Evolutionary conservation across 352 stramenopile species (phyloP), one percentile per base, ranked within the genome.

Genomic region (Plasmopara viticola): DNA sequence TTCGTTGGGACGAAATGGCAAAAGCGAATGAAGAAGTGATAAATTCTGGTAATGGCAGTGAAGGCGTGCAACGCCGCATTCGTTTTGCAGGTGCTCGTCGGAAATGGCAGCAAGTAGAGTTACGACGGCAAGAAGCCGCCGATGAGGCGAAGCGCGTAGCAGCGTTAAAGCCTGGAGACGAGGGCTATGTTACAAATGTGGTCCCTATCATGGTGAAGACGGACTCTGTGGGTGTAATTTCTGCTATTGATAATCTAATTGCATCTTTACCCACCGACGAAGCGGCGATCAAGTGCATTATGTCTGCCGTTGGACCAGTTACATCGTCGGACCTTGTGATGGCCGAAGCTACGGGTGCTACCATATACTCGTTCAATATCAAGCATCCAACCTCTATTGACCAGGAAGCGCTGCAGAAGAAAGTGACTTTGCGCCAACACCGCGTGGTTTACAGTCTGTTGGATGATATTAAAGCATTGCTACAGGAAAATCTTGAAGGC

Each of bases 151-250:
- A 85, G 58, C 80, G 80, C 15, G 49, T 91, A 6, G 83, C 82
- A 30, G 51, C 65, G 33, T 59, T 90, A n/a, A 85, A 80, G 54
- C 70, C 74, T 7, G 78, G 78, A 46, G 79, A 90, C 44, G 72
- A 86, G 14, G 74, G 66, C 0, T 97, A 98, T 60, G 79, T 98
- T 53, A 67, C 82, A 13, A 95, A 95, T 53, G 79, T 97, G 58
- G 90, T 99, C 55, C 96, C 92, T 29, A 95, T 99, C 43, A 85
- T 99, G 29, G 77, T 99, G 28, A 99, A 99, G 76, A 97, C 96
- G 12, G 97, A 99, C 66, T 93, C 95, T n/a, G 91, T 98, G 48
- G 97, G 96, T 44, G 95, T 96, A 37, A 95, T 98, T 18, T 84
- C 98, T 51, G 96, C 97, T 48, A 91, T 90, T 39, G 76, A 88